Evolutionary conservation across 2,329 filamentous ascomycete genomes (phyloP).

Genomic region (Aaosphaeria arxii): DNA sequence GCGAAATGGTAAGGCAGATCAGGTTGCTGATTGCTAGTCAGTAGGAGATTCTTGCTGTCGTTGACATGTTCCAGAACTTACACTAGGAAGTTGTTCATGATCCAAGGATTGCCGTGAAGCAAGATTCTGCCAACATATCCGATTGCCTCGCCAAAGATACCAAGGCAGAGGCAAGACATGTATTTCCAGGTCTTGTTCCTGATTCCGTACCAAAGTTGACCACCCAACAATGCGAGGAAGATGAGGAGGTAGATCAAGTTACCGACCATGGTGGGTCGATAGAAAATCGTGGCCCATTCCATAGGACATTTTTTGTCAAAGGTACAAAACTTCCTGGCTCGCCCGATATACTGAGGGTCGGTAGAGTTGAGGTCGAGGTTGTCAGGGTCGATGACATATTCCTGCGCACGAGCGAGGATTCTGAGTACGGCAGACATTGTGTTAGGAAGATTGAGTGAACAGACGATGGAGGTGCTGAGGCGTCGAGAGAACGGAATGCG

Average conservation of each 20-base stretch:
- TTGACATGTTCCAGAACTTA: conserved; percentile 28
- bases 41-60: conserved; percentile 4
- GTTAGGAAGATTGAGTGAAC: too few species aligned
- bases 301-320: conserved; percentile 38
- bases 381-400: conserved; percentile 17
- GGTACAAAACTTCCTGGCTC: conserved; percentile 17
- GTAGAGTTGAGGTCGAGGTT: conserved; percentile 16
- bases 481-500: too few species aligned
- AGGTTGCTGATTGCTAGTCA: conserved; percentile 42
- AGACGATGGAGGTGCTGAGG: too few species aligned
- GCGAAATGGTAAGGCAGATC: conserved; percentile 54
- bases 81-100: conserved; percentile 48
- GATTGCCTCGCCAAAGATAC: conserved; percentile 50
- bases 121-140: conserved; percentile 56
- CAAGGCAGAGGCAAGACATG: conserved; percentile 44
- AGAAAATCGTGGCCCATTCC: conserved; percentile 48
- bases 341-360: conserved; percentile 11
- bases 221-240: conserved; percentile 45
- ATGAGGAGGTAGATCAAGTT: conserved; percentile 51
- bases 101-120: conserved; percentile 52
- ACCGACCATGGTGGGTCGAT: conserved; percentile 50
- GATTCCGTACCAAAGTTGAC: conserved; percentile 50
- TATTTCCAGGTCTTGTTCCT: conserved; percentile 54
- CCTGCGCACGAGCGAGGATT: too few species aligned
- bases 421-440: too few species aligned